Base-by-base conservation (phyloP, 345 rosid genomes). In the Sisymbrium altissimum region DNA sequence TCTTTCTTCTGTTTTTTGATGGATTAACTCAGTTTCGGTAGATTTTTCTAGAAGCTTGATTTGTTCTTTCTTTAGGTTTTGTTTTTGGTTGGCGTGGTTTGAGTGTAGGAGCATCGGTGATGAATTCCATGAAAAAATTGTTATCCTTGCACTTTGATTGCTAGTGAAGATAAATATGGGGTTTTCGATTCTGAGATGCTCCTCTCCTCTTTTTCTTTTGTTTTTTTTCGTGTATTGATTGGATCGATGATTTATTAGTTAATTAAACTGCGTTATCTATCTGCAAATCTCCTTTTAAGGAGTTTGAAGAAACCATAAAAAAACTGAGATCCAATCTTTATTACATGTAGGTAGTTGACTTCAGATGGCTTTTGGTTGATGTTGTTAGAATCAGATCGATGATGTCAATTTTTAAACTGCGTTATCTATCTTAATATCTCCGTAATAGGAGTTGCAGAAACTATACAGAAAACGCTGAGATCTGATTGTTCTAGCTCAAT, bases 91-190 rank as follows among this genome's bases (percentile, higher is more conserved):
- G 6, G 12, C 1, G 3, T 13, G 3, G 29, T 25, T 41, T 8
- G 6, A 3, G 8, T 27, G 25, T n/a, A 3, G 11, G 48, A 55
- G 89, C 79, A 83, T 80, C 85, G 21, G 33, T 82, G 85, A 85
- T 73, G 89, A 83, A 68, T 46, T 52, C n/a, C 15, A 43, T 23
- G 50, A 73, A 85, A 74, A 70, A 72, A 76, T 78, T 67, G 88
- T 84, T 77, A 87, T 84, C 88, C 91, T 84, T 87, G 88, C 88
- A 84, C 91, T 87, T 78, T 85, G 91, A 87, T 84, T 83, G 71
- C 13, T 62, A 55, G 81, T 84, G 88, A 86, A 83, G 91, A 86
- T 63, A 83, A 54, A 18, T 14, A 70, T 48, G 84, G 88, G 91
- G 83, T 72, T 45, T 78, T 55, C 50, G 32, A 41, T 17, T 71